Evolutionary conservation across 345 rosid genomes (phyloP).

Genomic region (Toxicodendron radicans): DNA sequence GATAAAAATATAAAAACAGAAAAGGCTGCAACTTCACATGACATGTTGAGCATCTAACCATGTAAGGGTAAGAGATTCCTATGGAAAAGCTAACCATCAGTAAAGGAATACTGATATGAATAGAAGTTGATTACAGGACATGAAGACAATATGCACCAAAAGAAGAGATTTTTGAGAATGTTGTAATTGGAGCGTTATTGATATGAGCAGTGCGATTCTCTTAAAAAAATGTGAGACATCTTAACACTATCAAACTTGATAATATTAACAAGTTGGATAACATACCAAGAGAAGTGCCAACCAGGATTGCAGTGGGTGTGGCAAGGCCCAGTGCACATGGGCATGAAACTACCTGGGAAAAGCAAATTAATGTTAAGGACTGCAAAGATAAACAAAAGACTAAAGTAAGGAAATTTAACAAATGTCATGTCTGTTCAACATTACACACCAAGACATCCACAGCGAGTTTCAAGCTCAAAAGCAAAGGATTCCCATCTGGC

Average conservation of each 20-base stretch:
- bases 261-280: slow-evolving; percentile 25
- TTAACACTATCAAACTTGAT: slow-evolving; percentile 1
- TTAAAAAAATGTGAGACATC: not conserved
- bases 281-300: slow-evolving; percentile 96
- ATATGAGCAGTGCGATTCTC: not conserved
- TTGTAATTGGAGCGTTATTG: not conserved
- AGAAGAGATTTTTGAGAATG: not conserved
- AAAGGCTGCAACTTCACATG: not conserved
- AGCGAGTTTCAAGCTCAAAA: slow-evolving; percentile 89
- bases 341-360: slow-evolving; percentile 88
- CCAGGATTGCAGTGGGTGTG: slow-evolving; percentile 94
- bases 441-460: slow-evolving; percentile 93
- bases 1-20: not conserved
- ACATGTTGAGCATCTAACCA: not conserved
- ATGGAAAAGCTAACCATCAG: no score
- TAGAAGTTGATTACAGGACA: not conserved
- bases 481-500: slow-evolving; percentile 82
- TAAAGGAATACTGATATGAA: not conserved
- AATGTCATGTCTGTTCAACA: not conserved
- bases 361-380: slow-evolving; percentile 14
- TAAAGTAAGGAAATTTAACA: not conserved
- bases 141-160: not conserved
- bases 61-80: slow-evolving; percentile 3
- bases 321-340: slow-evolving; percentile 99
- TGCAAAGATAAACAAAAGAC: not conserved